phyloP scores from a whole-genome alignment of 768 basidiomycete genomes.

The Mycena polygramma region DNA sequence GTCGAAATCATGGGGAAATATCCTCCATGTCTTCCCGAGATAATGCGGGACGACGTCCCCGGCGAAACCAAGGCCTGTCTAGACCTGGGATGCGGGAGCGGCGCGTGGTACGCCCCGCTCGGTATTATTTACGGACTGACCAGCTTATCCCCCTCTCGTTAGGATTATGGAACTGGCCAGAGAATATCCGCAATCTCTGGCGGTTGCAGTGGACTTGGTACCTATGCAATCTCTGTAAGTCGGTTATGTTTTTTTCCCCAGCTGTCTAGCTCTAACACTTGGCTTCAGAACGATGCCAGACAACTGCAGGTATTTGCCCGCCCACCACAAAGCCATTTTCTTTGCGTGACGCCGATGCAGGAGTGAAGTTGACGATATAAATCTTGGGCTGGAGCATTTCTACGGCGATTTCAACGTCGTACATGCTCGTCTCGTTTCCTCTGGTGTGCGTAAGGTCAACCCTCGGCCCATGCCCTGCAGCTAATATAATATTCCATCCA shows the following conservation, averaged over 20 bases:
- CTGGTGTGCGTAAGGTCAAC: constrained; percentile 67
- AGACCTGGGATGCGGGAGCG: constrained; percentile 86
- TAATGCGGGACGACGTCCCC: constrained; percentile 71
- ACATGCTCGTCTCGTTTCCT: constrained; percentile 77
- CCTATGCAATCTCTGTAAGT: constrained; percentile 82
- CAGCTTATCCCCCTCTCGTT: constrained; percentile 4
- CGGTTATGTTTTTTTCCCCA: constrained; percentile 22
- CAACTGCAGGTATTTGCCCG: constrained; percentile 70
- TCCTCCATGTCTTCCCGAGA: constrained; percentile 65
- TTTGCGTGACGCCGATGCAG: constrained; percentile 51
- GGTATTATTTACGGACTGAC: not conserved
- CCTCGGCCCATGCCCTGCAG: not conserved
- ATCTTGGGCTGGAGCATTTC: constrained; percentile 86
- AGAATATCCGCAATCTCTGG: constrained; percentile 77
- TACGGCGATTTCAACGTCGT: constrained; percentile 84
- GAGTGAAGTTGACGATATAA: constrained; percentile 88
- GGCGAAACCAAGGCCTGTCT: constrained; percentile 73
- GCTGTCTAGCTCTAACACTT: constrained; percentile 35
- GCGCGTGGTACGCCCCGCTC: constrained; percentile 68
- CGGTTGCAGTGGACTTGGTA: constrained; percentile 84
- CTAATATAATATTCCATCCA: constrained; percentile 44
- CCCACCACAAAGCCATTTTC: constrained; percentile 19
- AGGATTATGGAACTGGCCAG: constrained; percentile 84
- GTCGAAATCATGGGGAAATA: constrained; percentile 77
- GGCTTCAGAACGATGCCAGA: constrained; percentile 70